These are phyloP conservation scores for Colletotrichum viniferum DNA, from an alignment of 2,329 filamentous ascomycete species.

Conservation along the genomic window DNA sequence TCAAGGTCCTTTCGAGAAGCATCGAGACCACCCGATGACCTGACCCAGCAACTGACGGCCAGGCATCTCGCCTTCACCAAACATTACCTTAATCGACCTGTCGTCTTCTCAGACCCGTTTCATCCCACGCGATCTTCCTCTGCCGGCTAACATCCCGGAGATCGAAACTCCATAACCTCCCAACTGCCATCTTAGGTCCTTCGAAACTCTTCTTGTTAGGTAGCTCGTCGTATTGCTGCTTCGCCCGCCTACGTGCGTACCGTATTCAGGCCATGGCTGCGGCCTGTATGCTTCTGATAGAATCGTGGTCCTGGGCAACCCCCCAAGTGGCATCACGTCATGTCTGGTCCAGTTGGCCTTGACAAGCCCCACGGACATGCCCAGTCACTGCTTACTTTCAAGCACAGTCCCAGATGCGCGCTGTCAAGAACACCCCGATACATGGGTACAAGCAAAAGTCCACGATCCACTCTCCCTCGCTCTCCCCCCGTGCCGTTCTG, in stretches of 20 bases:
- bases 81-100: background rate
- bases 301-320: background rate
- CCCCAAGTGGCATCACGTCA: background rate
- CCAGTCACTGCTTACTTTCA: background rate
- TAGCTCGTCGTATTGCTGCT: background rate
- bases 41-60: background rate
- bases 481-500: background rate
- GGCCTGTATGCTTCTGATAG: background rate
- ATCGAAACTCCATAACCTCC: background rate
- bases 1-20: background rate
- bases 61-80: background rate
- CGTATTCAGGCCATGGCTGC: background rate
- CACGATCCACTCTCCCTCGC: background rate
- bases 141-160: background rate
- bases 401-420: background rate
- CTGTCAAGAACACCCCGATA: background rate
- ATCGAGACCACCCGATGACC: background rate
- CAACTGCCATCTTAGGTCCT: background rate
- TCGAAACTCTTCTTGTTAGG: conserved; percentile 5
- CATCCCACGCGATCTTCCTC: background rate
- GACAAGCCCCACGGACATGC: background rate
- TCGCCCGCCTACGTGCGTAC: background rate
- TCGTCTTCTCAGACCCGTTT: conserved; percentile 13
- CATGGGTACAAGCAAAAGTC: background rate
- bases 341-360: background rate